Base-by-base conservation (phyloP, 352 stramenopile species). In the Pythium sp. region DNA sequence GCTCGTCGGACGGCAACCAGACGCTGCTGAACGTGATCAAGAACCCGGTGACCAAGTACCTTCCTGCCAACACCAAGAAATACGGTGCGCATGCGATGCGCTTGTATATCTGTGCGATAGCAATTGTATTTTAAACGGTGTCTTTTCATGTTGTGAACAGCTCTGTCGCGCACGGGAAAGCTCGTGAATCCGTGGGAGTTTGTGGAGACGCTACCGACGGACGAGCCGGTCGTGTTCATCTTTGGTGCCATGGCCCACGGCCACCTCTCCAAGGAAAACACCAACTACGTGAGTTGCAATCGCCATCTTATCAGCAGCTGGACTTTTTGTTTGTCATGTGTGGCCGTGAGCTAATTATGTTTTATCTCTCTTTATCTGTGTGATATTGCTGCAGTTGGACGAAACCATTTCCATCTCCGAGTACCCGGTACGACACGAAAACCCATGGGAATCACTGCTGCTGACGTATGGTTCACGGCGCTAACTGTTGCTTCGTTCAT, bases 21-120 rank as follows among this genome's bases (percentile, higher is more conserved):
- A 99, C 94, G 54, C 83, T 99, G 46, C 89, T 99, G 67, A 99
- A 98, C 71, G 97, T 99, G 38, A 98, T 99, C 73, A 99, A 99
- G 78, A 99, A 99, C 87, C 98, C 98, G 6, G 89, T 99, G 68
- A 98, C 97, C 62, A 91, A 96, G 76, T 90, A 99, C 85, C 83
- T 99, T 36, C 97, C 97, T 15, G 88, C 98, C 30, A 98, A 98
- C 72, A 95, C 83, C 64, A 91, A 91, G 69, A 98, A 98, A 74
- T 99, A 98, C 81, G 96, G 84, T 87, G 49, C 57, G 77, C 15
- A 28, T 22, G 4, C 43, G 43, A 34, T 36, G 12, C 15, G 26
- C 14, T 56, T 14, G 3, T 22, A 5, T 8, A 7, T 2, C 18
- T 8, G 0, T 51, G 43, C 7, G 43, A 24, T 51, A 12, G 43